Evolutionary conservation across 1,139 yeast species (phyloP).

Genomic region (Blastobotrys raffinosifermentans): DNA sequence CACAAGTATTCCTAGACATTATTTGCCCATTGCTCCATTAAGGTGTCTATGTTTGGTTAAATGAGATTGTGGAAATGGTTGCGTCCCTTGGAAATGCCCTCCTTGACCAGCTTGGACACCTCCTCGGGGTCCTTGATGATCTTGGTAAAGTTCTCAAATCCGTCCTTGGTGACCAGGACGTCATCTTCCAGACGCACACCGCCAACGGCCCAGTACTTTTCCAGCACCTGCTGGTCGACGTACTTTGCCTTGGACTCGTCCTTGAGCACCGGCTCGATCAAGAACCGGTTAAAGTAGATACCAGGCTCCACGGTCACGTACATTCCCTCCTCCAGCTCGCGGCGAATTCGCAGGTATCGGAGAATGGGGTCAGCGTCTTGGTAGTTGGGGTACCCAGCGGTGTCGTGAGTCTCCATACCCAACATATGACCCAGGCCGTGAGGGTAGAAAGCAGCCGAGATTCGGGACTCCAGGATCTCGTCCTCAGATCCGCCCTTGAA

Average conservation of each 20-base stretch:
- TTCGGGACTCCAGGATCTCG: constrained; percentile 63
- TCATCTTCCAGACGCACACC: constrained; percentile 98
- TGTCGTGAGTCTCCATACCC: constrained; percentile 96
- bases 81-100: constrained; percentile 60
- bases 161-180: constrained; percentile 66
- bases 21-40: too few species aligned
- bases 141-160: constrained; percentile 74
- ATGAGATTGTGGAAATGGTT: constrained; percentile 57
- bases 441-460: constrained; percentile 79
- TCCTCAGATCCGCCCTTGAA: constrained; percentile 60
- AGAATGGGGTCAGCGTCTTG: constrained; percentile 73
- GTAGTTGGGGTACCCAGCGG: constrained; percentile 82
- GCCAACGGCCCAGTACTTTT: constrained; percentile 80
- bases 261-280: constrained; percentile 59
- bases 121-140: constrained; percentile 83
- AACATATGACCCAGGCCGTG: constrained; percentile 93
- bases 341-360: constrained; percentile 71
- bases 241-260: constrained; percentile 53
- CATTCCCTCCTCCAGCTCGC: constrained; percentile 68
- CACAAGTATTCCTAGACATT: too few species aligned
- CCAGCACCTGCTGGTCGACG: constrained; percentile 60
- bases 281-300: constrained; percentile 77
- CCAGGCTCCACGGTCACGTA: constrained; percentile 96
- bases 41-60: constrained; percentile 14
- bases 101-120: constrained; percentile 66